Percentiles rank a stretch among this genome's conserved stretches.
Evolutionary conservation across 345 rosid species (phyloP).

Genomic region (Citrus cavaleriei): DNA sequence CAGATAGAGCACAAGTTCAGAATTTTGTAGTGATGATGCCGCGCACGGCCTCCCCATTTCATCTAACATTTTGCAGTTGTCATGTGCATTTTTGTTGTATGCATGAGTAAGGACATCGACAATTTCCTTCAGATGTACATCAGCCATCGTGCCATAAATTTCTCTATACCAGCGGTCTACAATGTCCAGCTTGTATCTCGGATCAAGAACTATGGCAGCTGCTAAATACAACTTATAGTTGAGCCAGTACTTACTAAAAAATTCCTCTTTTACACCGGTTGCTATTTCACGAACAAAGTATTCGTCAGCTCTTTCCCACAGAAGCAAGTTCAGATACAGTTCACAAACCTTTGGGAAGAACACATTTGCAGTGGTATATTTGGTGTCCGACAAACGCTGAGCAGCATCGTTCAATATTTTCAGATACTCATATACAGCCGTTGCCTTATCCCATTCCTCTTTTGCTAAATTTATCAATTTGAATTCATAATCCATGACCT

Average conservation of each 20-base stretch:
- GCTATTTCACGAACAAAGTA: not conserved
- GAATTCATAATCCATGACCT: not conserved
- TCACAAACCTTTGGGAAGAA: not conserved
- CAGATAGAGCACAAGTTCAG: conserved; percentile 10
- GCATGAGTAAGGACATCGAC: not conserved
- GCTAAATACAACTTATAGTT: not conserved
- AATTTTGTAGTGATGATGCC: not conserved
- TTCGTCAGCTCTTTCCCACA: not conserved
- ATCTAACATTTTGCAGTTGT: not conserved
- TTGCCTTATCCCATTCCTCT: not conserved
- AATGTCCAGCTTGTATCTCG: not conserved
- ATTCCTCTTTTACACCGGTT: not conserved
- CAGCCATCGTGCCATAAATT: not conserved
- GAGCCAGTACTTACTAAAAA: not conserved
- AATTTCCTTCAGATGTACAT: not conserved
- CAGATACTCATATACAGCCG: not conserved
- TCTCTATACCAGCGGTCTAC: not conserved
- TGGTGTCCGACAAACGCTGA: not conserved
- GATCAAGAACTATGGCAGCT: not conserved
- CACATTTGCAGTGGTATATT: not conserved
- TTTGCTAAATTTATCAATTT: not conserved
- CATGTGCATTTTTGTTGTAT: not conserved
- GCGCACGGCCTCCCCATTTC: too few relatives aligned
- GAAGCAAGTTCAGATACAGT: not conserved
- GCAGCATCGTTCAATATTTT: not conserved